Evolutionary conservation across 2,329 filamentous ascomycete genomes (phyloP), one percentile per base, ranked within the genome.

Genomic region (Penicillium palitans): DNA sequence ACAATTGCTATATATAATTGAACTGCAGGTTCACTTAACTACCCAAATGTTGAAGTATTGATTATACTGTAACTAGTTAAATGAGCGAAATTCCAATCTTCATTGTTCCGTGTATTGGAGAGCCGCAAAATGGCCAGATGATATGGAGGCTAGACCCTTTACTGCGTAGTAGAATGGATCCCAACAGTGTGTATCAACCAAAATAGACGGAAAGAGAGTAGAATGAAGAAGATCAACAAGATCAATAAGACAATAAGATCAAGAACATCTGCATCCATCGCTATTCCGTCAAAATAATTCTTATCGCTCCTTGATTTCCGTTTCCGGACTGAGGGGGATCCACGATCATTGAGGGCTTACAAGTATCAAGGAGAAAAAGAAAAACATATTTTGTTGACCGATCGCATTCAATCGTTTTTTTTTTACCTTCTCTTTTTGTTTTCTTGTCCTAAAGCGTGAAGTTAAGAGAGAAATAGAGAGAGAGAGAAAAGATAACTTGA

Each of bases 311-410:
- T 33, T 50, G 35, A 48, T 61, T 62, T 62, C 69, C 70, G 70
- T 70, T 72, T 73, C 70, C 71, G 72, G 71, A 66, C 71, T 60
- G 64, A 72, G 70, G 69, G 64, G 68, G 70, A 70, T 71, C 69
- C 70, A 70, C 68, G 67, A 64, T 63, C 66, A 64, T 70, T 71
- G 60, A 65, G 63, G 53, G 52, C 37, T 54, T 31, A 8, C 6
- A 52, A 45, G 39, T 51, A 55, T 55, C 50, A 24, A 48, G 41
- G 46, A 52, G 37, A 57, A 53, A 47, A 41, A 25, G 12, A 41
- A 55, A 37, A 27, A 37, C 15, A 47, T 15, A 21, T 35, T 15
- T n/a, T 37, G 24, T 27, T 53, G 49, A 57, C 41, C 52, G 57
- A 55, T 51, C 47, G 57, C 57, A 39, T 50, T 42, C 52, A 49